These are phyloP conservation scores for Digitaria exilis DNA, from an alignment of 202 grass and related monocot genomes.

Conservation along the genomic window DNA sequence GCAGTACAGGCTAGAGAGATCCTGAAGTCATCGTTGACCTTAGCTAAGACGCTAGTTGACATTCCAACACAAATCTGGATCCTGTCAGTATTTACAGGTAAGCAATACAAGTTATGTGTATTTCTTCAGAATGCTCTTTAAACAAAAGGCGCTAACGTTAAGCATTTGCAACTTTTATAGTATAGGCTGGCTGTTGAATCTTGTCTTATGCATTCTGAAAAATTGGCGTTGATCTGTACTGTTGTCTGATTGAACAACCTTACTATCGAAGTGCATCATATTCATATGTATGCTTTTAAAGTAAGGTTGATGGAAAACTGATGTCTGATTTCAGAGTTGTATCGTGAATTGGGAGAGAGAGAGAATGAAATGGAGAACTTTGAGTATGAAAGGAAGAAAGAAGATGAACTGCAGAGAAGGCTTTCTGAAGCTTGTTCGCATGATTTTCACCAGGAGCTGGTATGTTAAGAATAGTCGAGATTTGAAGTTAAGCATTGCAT, in stretches of 20 bases:
- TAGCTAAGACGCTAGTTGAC: constrained; percentile 95
- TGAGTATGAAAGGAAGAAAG: constrained; percentile 90
- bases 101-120: background rate
- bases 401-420: constrained; percentile 84
- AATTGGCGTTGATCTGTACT: constrained; percentile 28
- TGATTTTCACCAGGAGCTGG: constrained; percentile 76
- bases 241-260: constrained; percentile 40
- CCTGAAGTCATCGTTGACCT: constrained; percentile 88
- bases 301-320: constrained; percentile 40
- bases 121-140: constrained; percentile 6
- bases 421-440: constrained; percentile 70
- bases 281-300: constrained; percentile 1
- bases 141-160: background rate
- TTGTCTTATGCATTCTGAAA: constrained; percentile 8
- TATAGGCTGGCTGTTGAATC: constrained; percentile 20
- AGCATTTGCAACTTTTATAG: background rate
- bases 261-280: background rate
- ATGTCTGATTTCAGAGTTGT: constrained; percentile 71
- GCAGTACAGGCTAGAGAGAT: constrained; percentile 91
- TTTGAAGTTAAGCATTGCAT: constrained; percentile 17
- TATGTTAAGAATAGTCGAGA: constrained; percentile 36
- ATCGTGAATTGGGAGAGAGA: constrained; percentile 76
- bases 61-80: constrained; percentile 98
- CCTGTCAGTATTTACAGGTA: constrained; percentile 91
- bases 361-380: constrained; percentile 90